Evolutionary conservation across 2,329 filamentous ascomycete species (phyloP).

Genomic region (Colletotrichum noveboracense): DNA sequence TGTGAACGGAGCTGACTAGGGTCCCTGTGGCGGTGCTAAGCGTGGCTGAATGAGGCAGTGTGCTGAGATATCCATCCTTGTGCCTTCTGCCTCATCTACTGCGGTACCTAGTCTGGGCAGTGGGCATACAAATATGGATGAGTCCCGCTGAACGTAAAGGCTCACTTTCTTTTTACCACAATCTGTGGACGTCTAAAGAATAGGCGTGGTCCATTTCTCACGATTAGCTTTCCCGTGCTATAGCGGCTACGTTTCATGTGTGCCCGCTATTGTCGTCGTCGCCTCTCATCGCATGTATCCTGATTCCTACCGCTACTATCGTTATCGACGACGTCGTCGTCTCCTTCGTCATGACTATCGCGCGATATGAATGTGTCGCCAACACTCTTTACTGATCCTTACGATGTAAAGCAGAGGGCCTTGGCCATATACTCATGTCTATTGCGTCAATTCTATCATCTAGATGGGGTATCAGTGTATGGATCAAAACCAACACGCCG

Average conservation of each 20-base stretch:
- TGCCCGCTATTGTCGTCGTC: neutral
- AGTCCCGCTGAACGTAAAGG: neutral
- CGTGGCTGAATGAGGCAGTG: neutral
- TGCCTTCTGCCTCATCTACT: neutral
- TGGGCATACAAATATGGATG: neutral
- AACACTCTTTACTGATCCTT: neutral
- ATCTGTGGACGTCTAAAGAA: neutral
- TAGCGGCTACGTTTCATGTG: neutral
- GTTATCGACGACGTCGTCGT: neutral
- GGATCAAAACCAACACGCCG: constrained; percentile 61
- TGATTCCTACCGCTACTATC: neutral
- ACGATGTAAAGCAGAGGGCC: neutral
- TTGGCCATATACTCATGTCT: neutral
- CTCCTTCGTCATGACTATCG: neutral
- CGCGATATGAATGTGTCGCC: neutral
- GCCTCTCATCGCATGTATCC: neutral
- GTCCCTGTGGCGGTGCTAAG: neutral
- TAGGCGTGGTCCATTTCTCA: neutral
- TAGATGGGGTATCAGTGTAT: constrained; percentile 48
- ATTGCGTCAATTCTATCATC: neutral
- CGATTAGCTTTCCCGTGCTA: neutral
- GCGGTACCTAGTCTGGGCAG: neutral
- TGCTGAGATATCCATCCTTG: neutral
- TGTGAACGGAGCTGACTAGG: neutral
- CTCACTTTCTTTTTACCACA: neutral